Conservation (phyloP, 2,329 filamentous ascomycete species). For the Penicillium sp. region DNA sequence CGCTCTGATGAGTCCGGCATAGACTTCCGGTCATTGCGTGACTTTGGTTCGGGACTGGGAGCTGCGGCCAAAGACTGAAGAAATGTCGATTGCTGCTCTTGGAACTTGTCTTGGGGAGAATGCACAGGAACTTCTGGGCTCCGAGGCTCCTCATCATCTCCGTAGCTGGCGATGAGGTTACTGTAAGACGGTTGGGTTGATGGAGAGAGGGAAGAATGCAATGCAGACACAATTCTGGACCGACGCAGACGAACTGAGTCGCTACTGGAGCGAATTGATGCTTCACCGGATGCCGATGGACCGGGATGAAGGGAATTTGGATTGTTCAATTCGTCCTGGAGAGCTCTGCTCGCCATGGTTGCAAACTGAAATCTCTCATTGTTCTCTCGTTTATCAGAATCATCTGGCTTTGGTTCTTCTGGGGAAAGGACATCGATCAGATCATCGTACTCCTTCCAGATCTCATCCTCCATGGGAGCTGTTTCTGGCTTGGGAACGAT, state of each 20-base stretch:
- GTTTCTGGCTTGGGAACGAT: constrained; percentile 63
- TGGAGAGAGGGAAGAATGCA: constrained; percentile 51
- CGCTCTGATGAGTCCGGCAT: constrained; percentile 43
- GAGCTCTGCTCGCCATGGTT: constrained; percentile 38
- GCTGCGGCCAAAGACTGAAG: constrained; percentile 26
- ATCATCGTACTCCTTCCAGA: constrained; percentile 95
- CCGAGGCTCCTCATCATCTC: constrained; percentile 29
- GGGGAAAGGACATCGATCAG: constrained; percentile 68
- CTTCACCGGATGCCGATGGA: constrained; percentile 18
- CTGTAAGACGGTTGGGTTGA: constrained; percentile 55
- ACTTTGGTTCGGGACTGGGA: constrained; percentile 21
- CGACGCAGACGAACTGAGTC: constrained; percentile 47
- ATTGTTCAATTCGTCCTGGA: constrained; percentile 37
- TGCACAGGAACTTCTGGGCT: constrained; percentile 21
- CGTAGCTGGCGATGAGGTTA: constrained; percentile 55
- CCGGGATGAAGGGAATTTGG: constrained; percentile 7
- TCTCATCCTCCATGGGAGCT: constrained; percentile 74
- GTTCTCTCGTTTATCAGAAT: constrained; percentile 12
- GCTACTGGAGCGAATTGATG: constrained; percentile 28
- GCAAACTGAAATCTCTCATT: constrained; percentile 37
- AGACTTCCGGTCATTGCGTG: constrained; percentile 34
- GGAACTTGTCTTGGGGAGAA: constrained; percentile 17
- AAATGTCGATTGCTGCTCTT: constrained; percentile 27
- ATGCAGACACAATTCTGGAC: constrained; percentile 52
- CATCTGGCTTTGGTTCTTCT: constrained; percentile 26